These are phyloP conservation scores for Plectranthus barbatus DNA, from an alignment of 257 asterid species.

Conservation along the genomic window DNA sequence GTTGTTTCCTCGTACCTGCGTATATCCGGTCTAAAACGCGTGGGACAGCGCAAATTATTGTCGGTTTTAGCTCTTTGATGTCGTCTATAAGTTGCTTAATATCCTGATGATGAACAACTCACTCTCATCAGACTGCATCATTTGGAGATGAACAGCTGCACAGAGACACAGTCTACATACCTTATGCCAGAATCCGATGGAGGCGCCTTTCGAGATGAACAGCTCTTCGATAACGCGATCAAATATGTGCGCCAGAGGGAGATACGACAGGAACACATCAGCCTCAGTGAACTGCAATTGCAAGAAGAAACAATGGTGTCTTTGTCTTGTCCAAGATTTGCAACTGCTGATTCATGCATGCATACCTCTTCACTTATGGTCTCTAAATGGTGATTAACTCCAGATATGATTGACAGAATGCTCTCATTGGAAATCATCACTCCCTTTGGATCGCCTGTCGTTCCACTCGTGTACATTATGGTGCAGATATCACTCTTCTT, in stretches of 20 bases:
- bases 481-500: slow-evolving; percentile 59
- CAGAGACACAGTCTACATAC: slow-evolving; percentile 13
- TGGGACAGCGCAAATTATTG: slow-evolving; percentile 63
- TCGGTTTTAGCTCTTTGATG: slow-evolving; percentile 71
- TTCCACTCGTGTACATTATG: slow-evolving; percentile 86
- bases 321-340: background rate
- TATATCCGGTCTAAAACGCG: slow-evolving; percentile 79
- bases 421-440: slow-evolving; percentile 66
- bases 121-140: background rate
- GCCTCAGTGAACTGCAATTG: slow-evolving; percentile 44
- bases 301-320: background rate
- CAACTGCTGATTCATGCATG: background rate
- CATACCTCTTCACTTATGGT: slow-evolving; percentile 58
- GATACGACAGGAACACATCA: slow-evolving; percentile 68
- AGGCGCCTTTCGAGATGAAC: slow-evolving; percentile 62
- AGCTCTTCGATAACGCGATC: slow-evolving; percentile 77
- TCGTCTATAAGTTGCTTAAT: slow-evolving; percentile 56
- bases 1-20: slow-evolving; percentile 39
- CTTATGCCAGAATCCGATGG: slow-evolving; percentile 87
- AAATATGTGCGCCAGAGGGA: slow-evolving; percentile 83
- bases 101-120: slow-evolving; percentile 44
- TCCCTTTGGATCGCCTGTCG: slow-evolving; percentile 87
- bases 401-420: slow-evolving; percentile 65
- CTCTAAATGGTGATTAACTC: slow-evolving; percentile 62
- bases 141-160: too few species aligned